Base-by-base conservation (phyloP, 202 grass and related monocot genomes). In the Saccharum hybrid region DNA sequence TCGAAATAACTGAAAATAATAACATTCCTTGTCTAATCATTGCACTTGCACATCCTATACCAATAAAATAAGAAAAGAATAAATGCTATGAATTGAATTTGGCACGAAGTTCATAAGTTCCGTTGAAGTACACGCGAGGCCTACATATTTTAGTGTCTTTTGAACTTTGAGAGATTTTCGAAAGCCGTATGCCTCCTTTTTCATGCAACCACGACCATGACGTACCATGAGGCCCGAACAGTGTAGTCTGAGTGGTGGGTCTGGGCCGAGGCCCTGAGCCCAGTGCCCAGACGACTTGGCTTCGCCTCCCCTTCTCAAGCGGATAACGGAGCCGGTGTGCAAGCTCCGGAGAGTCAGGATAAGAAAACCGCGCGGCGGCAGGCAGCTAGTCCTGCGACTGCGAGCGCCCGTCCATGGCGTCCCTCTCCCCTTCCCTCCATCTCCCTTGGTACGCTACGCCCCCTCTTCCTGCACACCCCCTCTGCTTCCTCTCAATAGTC, bases 401-500 rank as follows among this genome's bases (percentile, higher is more conserved):
- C 75, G 82, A 89, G 78, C 42, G 70, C 63, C 74, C 63, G 67
- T 16, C 78, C 78, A 91, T 91, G 89, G 86, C 89, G 67, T 88
- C 85, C 77, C 85, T 91, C 67, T 85, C 72, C 41, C 78, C 86
- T 67, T 91, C 89, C 67, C 82, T 85, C 51, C 86, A 91, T 34
- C 82, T 75, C 18, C 78, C 89, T 0, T 88, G 89, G 89, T 91
- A 87, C 61, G 54, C 72, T 26, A 26, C 30, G 28, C 62, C 39
- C 63, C 28, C 14, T 46, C 28, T 36, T 36, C 43, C 57, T 26
- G 2, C 16, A 26, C 10, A 42, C 0, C 2, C 10, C 30, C 6
- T 52, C 18, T 46, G 8, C 21, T 31, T 72, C 23, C 49, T 62
- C 56, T 60, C 56, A 60, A 11, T 52, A 45, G 2, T 18, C 10